phyloP scores from a whole-genome alignment of 73 alveolate genomes.

The Effrenium voratum region DNA sequence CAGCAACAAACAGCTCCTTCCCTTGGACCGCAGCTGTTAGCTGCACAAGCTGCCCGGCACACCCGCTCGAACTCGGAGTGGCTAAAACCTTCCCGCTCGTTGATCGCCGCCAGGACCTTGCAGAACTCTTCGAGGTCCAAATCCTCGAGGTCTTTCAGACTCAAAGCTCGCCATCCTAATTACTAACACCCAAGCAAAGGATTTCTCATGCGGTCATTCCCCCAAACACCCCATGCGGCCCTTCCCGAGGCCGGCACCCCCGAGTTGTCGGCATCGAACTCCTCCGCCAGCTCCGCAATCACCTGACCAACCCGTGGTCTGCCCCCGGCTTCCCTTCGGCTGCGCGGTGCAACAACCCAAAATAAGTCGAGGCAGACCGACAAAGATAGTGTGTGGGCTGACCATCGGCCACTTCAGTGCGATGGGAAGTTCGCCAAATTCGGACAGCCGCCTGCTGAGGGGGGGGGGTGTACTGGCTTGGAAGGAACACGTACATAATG shows the following conservation, averaged over 20 bases:
- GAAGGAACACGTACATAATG: too few species aligned
- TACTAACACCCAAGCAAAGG: background rate
- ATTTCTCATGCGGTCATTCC: background rate
- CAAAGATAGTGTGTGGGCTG: background rate
- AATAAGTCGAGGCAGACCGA: background rate
- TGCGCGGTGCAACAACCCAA: background rate
- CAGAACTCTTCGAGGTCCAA: conserved; percentile 79
- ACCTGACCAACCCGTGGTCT: background rate
- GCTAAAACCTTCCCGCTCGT: conserved; percentile 88
- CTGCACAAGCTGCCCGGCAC: conserved; percentile 54
- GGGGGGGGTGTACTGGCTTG: too few species aligned
- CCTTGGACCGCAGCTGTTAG: too few species aligned
- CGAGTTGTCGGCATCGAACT: conserved; percentile 54
- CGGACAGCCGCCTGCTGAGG: too few species aligned
- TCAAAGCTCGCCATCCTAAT: background rate
- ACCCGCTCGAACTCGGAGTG: conserved; percentile 67
- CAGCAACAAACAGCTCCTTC: too few species aligned
- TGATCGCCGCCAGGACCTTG: conserved; percentile 50
- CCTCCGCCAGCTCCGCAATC: conserved; percentile 49
- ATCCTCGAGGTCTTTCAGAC: background rate
- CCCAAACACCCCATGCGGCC: background rate
- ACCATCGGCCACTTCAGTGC: background rate
- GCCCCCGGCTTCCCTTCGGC: background rate
- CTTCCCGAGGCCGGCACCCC: conserved; percentile 38
- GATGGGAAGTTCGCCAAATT: too few species aligned